Evolutionary conservation across 768 basidiomycete species (phyloP), one percentile per base, ranked within the genome.

Genomic region (Lyophyllum atratum): DNA sequence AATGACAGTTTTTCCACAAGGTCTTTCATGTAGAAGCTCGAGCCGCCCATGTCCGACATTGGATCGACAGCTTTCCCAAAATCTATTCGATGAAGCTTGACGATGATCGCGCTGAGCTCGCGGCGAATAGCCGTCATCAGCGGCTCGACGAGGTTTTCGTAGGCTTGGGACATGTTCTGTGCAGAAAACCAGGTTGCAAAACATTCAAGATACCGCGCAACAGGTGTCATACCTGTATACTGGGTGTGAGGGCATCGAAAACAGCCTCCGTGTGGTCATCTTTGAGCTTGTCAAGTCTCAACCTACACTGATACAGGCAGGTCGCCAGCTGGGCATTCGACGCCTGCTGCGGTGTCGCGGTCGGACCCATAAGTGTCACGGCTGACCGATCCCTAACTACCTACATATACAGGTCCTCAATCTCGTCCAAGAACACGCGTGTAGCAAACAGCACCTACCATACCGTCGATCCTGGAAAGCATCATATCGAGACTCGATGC

Each of bases 11-110:
- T 97, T 55, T 97, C 95, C 8, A 86, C 83, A 53, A 99, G 78
- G 60, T 96, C 94, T 68, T 92, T 91, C 85, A 98, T 90, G 72
- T 98, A 98, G 14, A 87, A 70, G 71, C 92, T 96, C 4, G 89
- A 76, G 7, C 85, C 85, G 15, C 85, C 84, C 68, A 84, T 83
- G 17, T 82, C 83, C 43, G 82, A 75, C 71, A 79, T 79, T 1
- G 89, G 81, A 60, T 94, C 92, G 10, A 83, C 71, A 9, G 83
- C 74, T 71, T 87, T 90, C 49, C 84, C 82, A 66, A 95, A 87
- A 69, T 95, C 92, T 44, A 92, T 82, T 6, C 90, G 84, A 72
- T 98, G 96, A 26, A 99, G 78, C 51, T 89, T 85, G 1, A 88
- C 83, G 44, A 97, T 79, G 59, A 95, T 90, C 1, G 86, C 81